Percentiles rank a stretch among this genome's conserved stretches.
Conservation (phyloP, 176 grass and related monocot species). For the Aechmea fasciata region DNA sequence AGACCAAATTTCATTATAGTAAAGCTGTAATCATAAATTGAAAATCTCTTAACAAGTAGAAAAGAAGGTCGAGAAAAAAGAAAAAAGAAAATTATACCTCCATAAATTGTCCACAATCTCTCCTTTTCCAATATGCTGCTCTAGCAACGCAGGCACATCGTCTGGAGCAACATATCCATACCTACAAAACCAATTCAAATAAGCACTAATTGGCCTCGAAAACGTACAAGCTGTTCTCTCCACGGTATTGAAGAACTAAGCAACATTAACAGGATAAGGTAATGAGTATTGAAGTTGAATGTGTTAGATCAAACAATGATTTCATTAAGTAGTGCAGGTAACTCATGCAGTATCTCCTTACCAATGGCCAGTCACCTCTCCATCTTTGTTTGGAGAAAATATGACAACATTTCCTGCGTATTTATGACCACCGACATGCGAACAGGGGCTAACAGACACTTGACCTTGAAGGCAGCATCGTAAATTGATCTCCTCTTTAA, state of each 20-base stretch:
- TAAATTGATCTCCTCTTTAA: conserved; percentile 65
- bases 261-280: background rate
- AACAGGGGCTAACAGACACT: conserved; percentile 71
- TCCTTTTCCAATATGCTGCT: conserved; percentile 75
- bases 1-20: too few relatives aligned
- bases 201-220: conserved; percentile 4
- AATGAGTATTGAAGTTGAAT: background rate
- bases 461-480: conserved; percentile 47
- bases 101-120: conserved; percentile 68
- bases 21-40: conserved; percentile 4
- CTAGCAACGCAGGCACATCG: conserved; percentile 67
- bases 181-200: conserved; percentile 49
- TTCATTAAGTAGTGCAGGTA: background rate
- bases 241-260: background rate
- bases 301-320: conserved; percentile 4
- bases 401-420: conserved; percentile 98
- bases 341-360: conserved; percentile 30
- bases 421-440: conserved; percentile 91
- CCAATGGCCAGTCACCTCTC: conserved; percentile 86
- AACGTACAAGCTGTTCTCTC: background rate
- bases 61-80: background rate
- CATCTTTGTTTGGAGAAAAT: conserved; percentile 44
- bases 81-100: conserved; percentile 47
- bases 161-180: conserved; percentile 97
- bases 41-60: conserved; percentile 3